phyloP scores from a whole-genome alignment of 768 basidiomycete species.

The Psilocybe cubensis region DNA sequence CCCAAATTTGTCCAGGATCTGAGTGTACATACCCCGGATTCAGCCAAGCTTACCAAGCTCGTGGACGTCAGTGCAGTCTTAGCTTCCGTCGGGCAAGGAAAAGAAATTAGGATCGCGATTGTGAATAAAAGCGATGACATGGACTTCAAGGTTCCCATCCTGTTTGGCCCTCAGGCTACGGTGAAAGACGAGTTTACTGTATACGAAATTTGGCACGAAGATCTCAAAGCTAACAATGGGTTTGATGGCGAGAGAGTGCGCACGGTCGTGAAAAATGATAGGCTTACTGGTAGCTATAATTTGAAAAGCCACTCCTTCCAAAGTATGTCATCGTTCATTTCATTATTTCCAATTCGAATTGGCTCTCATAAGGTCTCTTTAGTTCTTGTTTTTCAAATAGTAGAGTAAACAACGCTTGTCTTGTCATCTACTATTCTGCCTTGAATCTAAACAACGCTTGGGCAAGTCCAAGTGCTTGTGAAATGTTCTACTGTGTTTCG shows the following conservation, averaged over 20 bases:
- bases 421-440: no score
- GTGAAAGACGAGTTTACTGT: slow-evolving; percentile 36
- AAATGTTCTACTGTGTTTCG: background rate
- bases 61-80: slow-evolving; percentile 55
- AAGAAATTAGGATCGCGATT: slow-evolving; percentile 52
- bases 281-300: slow-evolving; percentile 38
- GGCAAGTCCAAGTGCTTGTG: background rate
- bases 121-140: slow-evolving; percentile 51
- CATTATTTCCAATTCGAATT: background rate
- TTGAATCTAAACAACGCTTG: no score
- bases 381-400: slow-evolving; percentile 13
- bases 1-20: slow-evolving; percentile 54
- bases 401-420: background rate
- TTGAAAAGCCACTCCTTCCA: slow-evolving; percentile 54
- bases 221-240: slow-evolving; percentile 44
- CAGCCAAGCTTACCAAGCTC: slow-evolving; percentile 41
- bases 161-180: slow-evolving; percentile 34
- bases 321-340: slow-evolving; percentile 26
- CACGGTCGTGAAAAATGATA: slow-evolving; percentile 29
- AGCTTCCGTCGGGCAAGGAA: slow-evolving; percentile 22
- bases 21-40: slow-evolving; percentile 32
- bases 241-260: slow-evolving; percentile 47
- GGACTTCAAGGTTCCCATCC: slow-evolving; percentile 40
- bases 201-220: slow-evolving; percentile 55
- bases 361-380: background rate